Evolutionary conservation across 2,329 filamentous ascomycete species (phyloP).

Genomic region (Fusarium clavum): DNA sequence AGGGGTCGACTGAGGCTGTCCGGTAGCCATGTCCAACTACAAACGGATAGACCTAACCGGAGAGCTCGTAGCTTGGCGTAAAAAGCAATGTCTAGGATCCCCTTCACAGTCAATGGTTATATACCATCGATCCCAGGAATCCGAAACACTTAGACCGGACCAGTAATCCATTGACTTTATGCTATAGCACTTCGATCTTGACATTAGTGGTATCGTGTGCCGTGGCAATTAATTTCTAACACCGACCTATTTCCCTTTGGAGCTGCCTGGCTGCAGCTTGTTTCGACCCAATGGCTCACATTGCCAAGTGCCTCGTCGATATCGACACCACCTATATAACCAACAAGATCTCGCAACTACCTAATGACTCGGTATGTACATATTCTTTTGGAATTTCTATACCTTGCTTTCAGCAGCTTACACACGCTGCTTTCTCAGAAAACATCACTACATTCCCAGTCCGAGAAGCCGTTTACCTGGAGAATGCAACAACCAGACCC

Average conservation of each 20-base stretch:
- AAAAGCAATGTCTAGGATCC: conserved; percentile 40
- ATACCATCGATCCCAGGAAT: conserved; percentile 45
- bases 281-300: conserved; percentile 67
- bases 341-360: conserved; percentile 59
- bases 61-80: conserved; percentile 40
- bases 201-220: conserved; percentile 39
- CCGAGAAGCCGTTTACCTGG: conserved; percentile 66
- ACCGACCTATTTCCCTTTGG: conserved; percentile 41
- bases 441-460: conserved; percentile 46
- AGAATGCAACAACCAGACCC: conserved; percentile 68
- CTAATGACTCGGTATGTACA: conserved; percentile 58
- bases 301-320: conserved; percentile 68
- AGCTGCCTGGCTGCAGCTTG: conserved; percentile 36
- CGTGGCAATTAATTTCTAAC: conserved; percentile 43
- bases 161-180: conserved; percentile 36
- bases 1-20: conserved; percentile 38
- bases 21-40: conserved; percentile 30
- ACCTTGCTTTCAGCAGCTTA: conserved; percentile 21
- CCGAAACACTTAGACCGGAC: conserved; percentile 45
- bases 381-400: conserved; percentile 20
- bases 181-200: conserved; percentile 38
- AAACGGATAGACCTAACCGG: conserved; percentile 38
- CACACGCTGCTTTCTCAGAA: conserved; percentile 37
- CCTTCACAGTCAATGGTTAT: conserved; percentile 44
- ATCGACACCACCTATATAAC: conserved; percentile 63